Base-by-base conservation (phyloP, 352 stramenopile genomes). In the Pythium coloratum region DNA sequence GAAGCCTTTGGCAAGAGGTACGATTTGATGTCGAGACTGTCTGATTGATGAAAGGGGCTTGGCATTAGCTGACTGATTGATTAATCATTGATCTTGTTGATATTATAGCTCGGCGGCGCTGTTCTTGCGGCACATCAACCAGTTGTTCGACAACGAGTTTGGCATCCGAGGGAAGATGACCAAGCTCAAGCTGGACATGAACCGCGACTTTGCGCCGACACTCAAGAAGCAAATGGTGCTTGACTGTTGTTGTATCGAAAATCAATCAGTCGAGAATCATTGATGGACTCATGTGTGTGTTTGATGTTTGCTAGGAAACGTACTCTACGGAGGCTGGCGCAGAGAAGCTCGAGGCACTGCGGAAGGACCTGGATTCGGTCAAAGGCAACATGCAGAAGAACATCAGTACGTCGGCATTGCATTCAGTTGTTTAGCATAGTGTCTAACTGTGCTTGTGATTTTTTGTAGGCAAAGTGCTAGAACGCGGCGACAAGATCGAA, bases 401-500 rank as follows among this genome's bases (percentile, higher is more conserved):
- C 59, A 94, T 96, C 51, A 82, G 86, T 94, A 68, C 51, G 85
- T 56, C 16, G 2, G 18, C 26, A 3, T 28, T 5, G 12, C 28
- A 38, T 3, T n/a, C 4, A 32, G 24, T 0, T 55, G n/a, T n/a
- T n/a, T n/a, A n/a, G n/a, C n/a, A n/a, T 2, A 16, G 20, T 14
- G 67, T 55, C 2, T 55, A 20, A 30, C 42, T 0, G 65, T 8
- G 14, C 24, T 58, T 49, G 26, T 42, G 9, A 59, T 46, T 10
- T 26, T 57, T 38, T 58, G 59, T 26, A 94, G 86, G 67, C 64
- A 96, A 93, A 76, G 85, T 93, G 18, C 64, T 96, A 54, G 86
- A 96, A 57, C 80, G 88, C 6, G 88, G 88, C 13, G 88, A 96
- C 75, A 94, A 96, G 80, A 93, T 96, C 34, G 88, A 96, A 64